Conservation (phyloP, 768 basidiomycete species). For the Boletus speciosus region DNA sequence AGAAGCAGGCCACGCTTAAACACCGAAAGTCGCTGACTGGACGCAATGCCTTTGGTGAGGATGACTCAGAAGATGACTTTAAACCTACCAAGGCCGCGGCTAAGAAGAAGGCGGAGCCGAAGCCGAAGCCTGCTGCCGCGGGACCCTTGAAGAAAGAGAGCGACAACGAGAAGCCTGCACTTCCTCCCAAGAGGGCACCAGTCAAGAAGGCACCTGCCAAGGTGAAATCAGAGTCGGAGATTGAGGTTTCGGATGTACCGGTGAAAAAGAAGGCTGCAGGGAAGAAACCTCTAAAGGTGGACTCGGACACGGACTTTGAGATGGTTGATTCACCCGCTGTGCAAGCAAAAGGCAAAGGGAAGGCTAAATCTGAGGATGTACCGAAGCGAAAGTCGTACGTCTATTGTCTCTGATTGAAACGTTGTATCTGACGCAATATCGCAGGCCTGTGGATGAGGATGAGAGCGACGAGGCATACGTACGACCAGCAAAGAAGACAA, state of each 20-base stretch:
- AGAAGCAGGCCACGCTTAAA: slow-evolving; percentile 53
- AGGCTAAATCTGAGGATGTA: slow-evolving; percentile 35
- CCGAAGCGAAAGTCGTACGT: slow-evolving; percentile 71
- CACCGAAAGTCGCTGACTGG: slow-evolving; percentile 49
- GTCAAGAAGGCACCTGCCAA: slow-evolving; percentile 33
- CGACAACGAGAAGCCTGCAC: slow-evolving; percentile 35
- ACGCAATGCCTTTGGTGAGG: slow-evolving; percentile 35
- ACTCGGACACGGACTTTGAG: slow-evolving; percentile 40
- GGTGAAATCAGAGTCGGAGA: slow-evolving; percentile 40
- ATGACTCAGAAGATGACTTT: slow-evolving; percentile 53
- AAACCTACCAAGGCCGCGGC: slow-evolving; percentile 47
- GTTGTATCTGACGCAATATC: slow-evolving; percentile 6
- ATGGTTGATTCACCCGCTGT: slow-evolving; percentile 23
- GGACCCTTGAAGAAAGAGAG: slow-evolving; percentile 46
- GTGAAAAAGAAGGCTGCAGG: slow-evolving; percentile 18
- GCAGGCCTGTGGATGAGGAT: slow-evolving; percentile 29
- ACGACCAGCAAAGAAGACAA: slow-evolving; percentile 58
- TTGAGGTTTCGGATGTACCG: slow-evolving; percentile 28
- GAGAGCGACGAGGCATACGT: slow-evolving; percentile 40
- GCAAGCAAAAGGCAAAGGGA: slow-evolving; percentile 42
- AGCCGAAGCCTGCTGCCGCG: slow-evolving; percentile 25
- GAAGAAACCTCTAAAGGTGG: slow-evolving; percentile 26
- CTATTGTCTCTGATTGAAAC: background rate
- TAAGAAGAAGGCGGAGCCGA: slow-evolving; percentile 35
- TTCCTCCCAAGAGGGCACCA: slow-evolving; percentile 30